A percentile compares a stretch with the other conserved stretches of the same genome.
phyloP scores from a whole-genome alignment of 495 filamentous ascomycete genomes.

The Entonaema liquescens region DNA sequence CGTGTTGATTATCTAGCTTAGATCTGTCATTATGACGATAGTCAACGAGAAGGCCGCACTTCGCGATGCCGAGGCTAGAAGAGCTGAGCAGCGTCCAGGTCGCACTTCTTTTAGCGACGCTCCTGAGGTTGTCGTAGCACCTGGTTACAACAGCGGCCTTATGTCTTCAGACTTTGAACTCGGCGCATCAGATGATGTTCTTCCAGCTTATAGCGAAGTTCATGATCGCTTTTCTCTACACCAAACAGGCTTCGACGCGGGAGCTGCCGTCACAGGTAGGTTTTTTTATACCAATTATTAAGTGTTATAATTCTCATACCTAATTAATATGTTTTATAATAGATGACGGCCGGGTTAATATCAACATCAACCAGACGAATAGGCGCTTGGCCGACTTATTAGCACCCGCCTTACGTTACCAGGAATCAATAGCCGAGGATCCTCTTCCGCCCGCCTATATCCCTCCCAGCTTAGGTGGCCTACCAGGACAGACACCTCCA shows the following conservation, averaged over 20 bases:
- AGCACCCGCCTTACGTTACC: constrained; percentile 68
- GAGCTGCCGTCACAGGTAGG: constrained; percentile 55
- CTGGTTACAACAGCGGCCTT: constrained; percentile 24
- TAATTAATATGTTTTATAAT: neutral
- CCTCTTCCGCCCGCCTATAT: constrained; percentile 64
- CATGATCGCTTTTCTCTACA: constrained; percentile 57
- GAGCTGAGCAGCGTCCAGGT: neutral
- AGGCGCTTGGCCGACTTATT: constrained; percentile 70
- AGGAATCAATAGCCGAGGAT: constrained; percentile 52
- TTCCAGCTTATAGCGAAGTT: constrained; percentile 56
- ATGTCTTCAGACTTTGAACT: constrained; percentile 43
- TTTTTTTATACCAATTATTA: neutral
- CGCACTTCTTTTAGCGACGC: constrained; percentile 29
- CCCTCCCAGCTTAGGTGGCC: constrained; percentile 67
- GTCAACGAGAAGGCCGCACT: constrained; percentile 24
- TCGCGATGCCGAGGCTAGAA: neutral
- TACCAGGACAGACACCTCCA: constrained; percentile 65
- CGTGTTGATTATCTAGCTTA: neutral
- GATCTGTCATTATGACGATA: constrained; percentile 27
- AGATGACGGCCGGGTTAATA: constrained; percentile 77
- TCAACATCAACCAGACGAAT: constrained; percentile 75
- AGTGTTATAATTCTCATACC: constrained; percentile 1
- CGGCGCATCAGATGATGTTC: constrained; percentile 47
- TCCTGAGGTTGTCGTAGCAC: constrained; percentile 23
- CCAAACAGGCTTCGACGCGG: constrained; percentile 59